A percentile compares a stretch with the other conserved stretches of the same genome.
phyloP scores from a whole-genome alignment of 164 flowering plant genomes.

The Vitis riparia region DNA sequence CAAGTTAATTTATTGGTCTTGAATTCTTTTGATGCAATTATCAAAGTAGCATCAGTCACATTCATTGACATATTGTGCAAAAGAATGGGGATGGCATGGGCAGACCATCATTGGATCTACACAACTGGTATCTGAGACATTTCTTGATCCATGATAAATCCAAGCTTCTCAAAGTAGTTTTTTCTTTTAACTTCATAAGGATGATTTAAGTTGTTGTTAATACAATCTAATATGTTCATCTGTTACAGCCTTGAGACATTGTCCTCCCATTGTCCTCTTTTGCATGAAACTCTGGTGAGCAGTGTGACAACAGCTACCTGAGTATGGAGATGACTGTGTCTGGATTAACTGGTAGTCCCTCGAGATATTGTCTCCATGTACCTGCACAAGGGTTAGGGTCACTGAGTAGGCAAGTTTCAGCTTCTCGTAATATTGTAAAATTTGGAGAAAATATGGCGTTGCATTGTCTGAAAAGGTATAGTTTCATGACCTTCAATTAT shows the following conservation, averaged over 20 bases:
- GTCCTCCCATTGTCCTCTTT: no score
- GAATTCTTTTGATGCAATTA: neutral
- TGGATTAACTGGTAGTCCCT: constrained; percentile 53
- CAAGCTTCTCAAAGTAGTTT: neutral
- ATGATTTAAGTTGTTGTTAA: neutral
- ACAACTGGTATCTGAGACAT: neutral
- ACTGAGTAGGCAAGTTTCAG: constrained; percentile 19
- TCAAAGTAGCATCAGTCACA: neutral
- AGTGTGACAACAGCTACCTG: no score
- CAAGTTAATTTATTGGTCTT: neutral
- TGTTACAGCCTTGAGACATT: no score
- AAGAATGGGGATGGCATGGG: neutral
- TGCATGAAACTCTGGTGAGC: no score
- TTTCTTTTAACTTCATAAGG: neutral
- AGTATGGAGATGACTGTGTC: constrained; percentile 40
- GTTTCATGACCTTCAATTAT: neutral
- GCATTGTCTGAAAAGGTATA: constrained; percentile 39
- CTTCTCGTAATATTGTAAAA: constrained; percentile 14
- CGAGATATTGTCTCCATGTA: constrained; percentile 28
- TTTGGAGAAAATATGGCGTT: constrained; percentile 16
- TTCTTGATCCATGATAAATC: neutral
- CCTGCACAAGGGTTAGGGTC: constrained; percentile 24
- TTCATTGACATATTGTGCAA: neutral
- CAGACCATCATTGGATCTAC: neutral
- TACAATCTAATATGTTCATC: no score